Percentiles rank a stretch among this genome's conserved stretches.
These are phyloP conservation scores for Paramyrothecium roridum DNA, from an alignment of 2,329 filamentous ascomycete species.

Conservation along the genomic window DNA sequence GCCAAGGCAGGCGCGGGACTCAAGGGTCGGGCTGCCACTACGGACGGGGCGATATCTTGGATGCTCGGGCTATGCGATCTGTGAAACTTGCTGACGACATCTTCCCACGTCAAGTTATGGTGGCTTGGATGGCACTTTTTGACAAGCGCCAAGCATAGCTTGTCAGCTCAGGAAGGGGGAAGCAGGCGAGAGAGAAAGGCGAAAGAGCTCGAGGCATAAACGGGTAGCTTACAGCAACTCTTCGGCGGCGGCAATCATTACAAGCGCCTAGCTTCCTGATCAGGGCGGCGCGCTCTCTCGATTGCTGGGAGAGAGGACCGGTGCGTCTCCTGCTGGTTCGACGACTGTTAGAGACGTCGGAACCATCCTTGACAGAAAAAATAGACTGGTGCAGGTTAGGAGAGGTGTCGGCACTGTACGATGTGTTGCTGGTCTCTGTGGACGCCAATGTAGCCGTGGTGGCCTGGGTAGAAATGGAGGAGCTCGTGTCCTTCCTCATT, in stretches of 20 bases:
- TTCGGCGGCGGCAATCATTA: constrained; percentile 50
- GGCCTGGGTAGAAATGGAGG: constrained; percentile 50
- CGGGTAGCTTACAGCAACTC: constrained; percentile 50
- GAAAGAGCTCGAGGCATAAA: constrained; percentile 3
- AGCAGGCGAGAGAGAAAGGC: not conserved
- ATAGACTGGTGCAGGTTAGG: constrained; percentile 47
- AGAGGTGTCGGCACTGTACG: constrained; percentile 52
- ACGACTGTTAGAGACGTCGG: constrained; percentile 49
- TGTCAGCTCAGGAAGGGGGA: constrained; percentile 5
- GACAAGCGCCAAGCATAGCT: constrained; percentile 11
- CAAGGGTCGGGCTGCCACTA: constrained; percentile 37
- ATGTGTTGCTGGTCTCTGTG: constrained; percentile 45
- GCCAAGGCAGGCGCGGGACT: constrained; percentile 40
- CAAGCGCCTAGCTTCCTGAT: constrained; percentile 60
- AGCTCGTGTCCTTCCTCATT: constrained; percentile 46
- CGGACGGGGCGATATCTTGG: constrained; percentile 44
- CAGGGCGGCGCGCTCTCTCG: constrained; percentile 56
- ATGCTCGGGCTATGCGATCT: constrained; percentile 48
- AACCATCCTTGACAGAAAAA: constrained; percentile 54
- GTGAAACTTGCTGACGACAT: constrained; percentile 51
- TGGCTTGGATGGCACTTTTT: constrained; percentile 56
- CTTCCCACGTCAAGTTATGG: constrained; percentile 60
- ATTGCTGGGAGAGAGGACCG: constrained; percentile 55
- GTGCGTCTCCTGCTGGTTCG: constrained; percentile 57
- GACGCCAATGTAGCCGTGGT: constrained; percentile 40